These are phyloP conservation scores for Massarina eburnea DNA, from an alignment of 2,329 filamentous ascomycete genomes.

Conservation along the genomic window DNA sequence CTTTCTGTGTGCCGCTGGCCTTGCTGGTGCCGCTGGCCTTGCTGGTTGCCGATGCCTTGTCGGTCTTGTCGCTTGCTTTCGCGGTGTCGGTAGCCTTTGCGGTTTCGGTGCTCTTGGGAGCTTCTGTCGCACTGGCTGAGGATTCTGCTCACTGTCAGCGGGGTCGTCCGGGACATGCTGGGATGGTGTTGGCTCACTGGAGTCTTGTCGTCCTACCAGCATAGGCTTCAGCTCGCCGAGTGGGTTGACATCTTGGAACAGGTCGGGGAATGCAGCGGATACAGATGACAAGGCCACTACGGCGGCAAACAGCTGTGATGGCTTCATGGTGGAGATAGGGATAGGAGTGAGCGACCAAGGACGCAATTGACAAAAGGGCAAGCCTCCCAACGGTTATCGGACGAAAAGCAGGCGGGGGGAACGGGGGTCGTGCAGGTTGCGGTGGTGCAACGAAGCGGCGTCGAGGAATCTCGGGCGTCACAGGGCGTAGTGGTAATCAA, in stretches of 20 bases:
- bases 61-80: conserved; percentile 10
- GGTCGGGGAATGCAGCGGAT: conserved; percentile 36
- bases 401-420: conserved; percentile 13
- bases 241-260: conserved; percentile 34
- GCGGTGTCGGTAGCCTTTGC: conserved; percentile 12
- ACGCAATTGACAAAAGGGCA: conserved; percentile 6
- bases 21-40: conserved; percentile 9
- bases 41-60: conserved; percentile 17
- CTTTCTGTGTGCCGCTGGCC: conserved; percentile 13
- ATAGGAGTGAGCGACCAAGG: conserved; percentile 1
- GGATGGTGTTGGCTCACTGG: conserved; percentile 19
- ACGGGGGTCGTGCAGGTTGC: conserved; percentile 10
- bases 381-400: conserved; percentile 4
- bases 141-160: conserved; percentile 3
- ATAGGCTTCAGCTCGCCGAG: conserved; percentile 29
- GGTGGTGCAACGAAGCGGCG: conserved; percentile 6
- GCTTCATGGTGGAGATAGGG: conserved; percentile 31
- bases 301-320: conserved; percentile 42
- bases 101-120: neutral
- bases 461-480: conserved; percentile 17
- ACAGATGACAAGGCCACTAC: conserved; percentile 41
- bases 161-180: conserved; percentile 9
- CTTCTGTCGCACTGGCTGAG: neutral
- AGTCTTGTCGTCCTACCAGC: conserved; percentile 34
- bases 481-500: conserved; percentile 22